Evolutionary conservation across 2,329 filamentous ascomycete species (phyloP).

Genomic region (Fonsecaea multimorphosa): DNA sequence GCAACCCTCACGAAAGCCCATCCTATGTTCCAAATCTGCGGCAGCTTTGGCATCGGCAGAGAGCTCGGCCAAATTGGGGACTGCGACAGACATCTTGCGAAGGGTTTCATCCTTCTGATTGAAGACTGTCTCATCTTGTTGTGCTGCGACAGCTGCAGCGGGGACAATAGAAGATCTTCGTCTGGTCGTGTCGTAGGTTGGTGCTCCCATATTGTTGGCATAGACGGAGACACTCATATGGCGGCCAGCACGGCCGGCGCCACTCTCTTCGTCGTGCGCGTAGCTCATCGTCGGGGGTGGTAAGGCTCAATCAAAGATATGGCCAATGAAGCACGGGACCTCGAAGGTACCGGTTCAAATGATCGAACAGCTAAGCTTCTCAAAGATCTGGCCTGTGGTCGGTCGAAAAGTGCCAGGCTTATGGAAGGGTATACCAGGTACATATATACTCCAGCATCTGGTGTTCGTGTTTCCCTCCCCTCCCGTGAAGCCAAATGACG

Average conservation of each 20-base stretch:
- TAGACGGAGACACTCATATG: constrained; percentile 39
- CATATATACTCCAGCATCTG: constrained; percentile 23
- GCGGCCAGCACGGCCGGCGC: constrained; percentile 32
- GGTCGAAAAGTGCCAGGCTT: background rate
- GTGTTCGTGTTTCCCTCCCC: constrained; percentile 1
- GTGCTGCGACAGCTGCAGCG: constrained; percentile 30
- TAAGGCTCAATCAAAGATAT: background rate
- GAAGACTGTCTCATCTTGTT: constrained; percentile 34
- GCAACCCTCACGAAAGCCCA: constrained; percentile 68
- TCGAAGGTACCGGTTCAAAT: background rate
- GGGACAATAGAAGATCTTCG: constrained; percentile 39
- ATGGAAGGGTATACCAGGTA: background rate
- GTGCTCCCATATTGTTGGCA: constrained; percentile 34
- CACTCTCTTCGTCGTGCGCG: constrained; percentile 35
- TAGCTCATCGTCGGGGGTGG: constrained; percentile 30
- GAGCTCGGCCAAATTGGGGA: constrained; percentile 39
- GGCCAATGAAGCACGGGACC: background rate
- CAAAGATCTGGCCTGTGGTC: background rate
- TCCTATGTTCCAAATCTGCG: constrained; percentile 35
- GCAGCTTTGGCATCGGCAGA: constrained; percentile 38
- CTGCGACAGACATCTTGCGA: constrained; percentile 40
- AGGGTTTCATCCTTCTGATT: constrained; percentile 40
- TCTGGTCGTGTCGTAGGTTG: constrained; percentile 33
- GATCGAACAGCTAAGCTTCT: background rate
- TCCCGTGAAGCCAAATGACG: constrained; percentile 28